Evolutionary conservation across 2,329 filamentous ascomycete species (phyloP).

Genomic region (Alternaria dauci): DNA sequence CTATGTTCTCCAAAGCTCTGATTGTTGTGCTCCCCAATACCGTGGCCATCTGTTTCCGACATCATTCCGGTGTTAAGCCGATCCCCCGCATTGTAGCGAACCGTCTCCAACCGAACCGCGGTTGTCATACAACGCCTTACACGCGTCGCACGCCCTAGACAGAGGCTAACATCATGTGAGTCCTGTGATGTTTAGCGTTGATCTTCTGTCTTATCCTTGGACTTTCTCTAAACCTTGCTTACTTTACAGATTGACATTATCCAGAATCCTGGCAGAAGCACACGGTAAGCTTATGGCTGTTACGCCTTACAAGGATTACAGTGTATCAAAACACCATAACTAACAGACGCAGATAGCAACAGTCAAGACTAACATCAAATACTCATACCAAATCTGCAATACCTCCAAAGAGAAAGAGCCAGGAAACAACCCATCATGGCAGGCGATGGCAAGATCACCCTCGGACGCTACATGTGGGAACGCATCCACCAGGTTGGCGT

Average conservation of each 20-base stretch:
- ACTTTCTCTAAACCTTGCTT: not conserved
- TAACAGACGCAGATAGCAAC: not conserved
- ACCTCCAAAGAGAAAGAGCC: not conserved
- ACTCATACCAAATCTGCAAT: not conserved
- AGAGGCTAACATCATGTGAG: constrained; percentile 13
- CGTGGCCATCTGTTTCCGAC: constrained; percentile 2
- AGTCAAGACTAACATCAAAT: not conserved
- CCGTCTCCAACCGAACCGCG: constrained; percentile 33
- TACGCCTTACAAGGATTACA: not conserved
- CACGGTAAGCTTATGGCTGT: constrained; percentile 4
- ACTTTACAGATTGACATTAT: not conserved
- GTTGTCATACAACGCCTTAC: constrained; percentile 19
- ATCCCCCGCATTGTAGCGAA: constrained; percentile 16
- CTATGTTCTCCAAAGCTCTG: not conserved
- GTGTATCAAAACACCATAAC: not conserved
- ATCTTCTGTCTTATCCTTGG: not conserved
- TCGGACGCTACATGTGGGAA: constrained; percentile 55
- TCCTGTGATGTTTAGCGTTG: not conserved
- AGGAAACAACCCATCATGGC: constrained; percentile 4
- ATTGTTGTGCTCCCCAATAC: not conserved
- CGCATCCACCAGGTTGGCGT: constrained; percentile 54
- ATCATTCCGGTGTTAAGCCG: constrained; percentile 18
- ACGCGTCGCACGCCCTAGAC: constrained; percentile 17
- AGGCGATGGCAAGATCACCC: constrained; percentile 43
- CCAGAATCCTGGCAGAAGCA: not conserved